Evolutionary conservation across 805 yeast species (phyloP).

Genomic region (Ogataea nonfermentans): DNA sequence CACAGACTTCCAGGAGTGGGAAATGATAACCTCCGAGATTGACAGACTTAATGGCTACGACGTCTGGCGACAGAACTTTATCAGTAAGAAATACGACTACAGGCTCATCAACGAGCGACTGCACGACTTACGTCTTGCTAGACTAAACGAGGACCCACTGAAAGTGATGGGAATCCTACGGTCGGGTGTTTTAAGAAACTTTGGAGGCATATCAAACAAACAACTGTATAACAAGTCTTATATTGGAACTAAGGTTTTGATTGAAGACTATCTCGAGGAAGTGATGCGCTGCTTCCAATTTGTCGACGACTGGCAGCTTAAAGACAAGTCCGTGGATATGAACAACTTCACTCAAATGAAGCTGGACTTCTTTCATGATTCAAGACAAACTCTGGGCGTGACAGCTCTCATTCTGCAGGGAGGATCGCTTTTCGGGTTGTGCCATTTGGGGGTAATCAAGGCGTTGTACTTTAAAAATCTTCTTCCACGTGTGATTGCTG

Average conservation of each 20-base stretch:
- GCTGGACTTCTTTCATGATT: slow-evolving; percentile 79
- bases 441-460: slow-evolving; percentile 89
- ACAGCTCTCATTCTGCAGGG: slow-evolving; percentile 93
- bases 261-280: slow-evolving; percentile 82
- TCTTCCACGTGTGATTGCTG: slow-evolving; percentile 83
- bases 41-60: slow-evolving; percentile 54
- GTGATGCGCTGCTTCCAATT: slow-evolving; percentile 66
- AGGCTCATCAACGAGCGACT: slow-evolving; percentile 74
- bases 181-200: slow-evolving; percentile 82
- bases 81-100: slow-evolving; percentile 80
- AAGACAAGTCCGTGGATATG: slow-evolving; percentile 31
- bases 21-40: slow-evolving; percentile 44
- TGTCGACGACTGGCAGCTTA: slow-evolving; percentile 43
- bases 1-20: slow-evolving; percentile 70
- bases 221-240: slow-evolving; percentile 77
- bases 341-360: slow-evolving; percentile 55
- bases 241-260: slow-evolving; percentile 83
- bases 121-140: slow-evolving; percentile 57
- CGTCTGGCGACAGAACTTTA: slow-evolving; percentile 79
- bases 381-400: slow-evolving; percentile 81
- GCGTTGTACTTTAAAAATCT: slow-evolving; percentile 73
- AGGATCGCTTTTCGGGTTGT: slow-evolving; percentile 90
- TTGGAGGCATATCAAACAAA: slow-evolving; percentile 85
- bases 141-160: slow-evolving; percentile 55
- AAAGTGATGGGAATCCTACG: slow-evolving; percentile 65